Conservation (phyloP, 345 rosid genomes). For the Psidium guajava region DNA sequence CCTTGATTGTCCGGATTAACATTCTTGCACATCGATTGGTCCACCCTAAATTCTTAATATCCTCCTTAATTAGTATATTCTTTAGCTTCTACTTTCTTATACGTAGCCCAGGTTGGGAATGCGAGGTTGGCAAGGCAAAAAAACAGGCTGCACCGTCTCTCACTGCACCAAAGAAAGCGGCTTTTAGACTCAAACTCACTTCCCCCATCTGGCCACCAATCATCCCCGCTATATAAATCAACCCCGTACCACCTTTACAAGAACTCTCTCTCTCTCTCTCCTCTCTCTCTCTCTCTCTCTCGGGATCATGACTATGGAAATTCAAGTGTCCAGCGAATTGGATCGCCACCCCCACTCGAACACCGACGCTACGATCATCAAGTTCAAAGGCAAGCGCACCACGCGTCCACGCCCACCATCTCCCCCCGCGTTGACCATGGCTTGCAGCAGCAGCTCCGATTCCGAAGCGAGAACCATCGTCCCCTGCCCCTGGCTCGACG, state of each 20-base stretch:
- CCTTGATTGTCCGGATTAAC: rapidly evolving
- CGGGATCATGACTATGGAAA: constrained; percentile 14
- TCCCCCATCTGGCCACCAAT: neutral
- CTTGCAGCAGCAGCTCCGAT: constrained; percentile 11
- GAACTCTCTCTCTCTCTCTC: neutral
- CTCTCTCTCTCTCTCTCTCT: neutral
- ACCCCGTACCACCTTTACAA: neutral
- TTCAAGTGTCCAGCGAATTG: neutral
- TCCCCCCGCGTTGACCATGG: constrained; percentile 22
- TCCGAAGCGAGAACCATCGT: neutral
- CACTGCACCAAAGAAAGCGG: neutral
- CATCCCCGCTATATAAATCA: neutral
- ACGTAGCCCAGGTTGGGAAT: constrained; percentile 14
- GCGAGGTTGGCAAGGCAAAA: constrained; percentile 24
- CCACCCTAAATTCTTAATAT: neutral
- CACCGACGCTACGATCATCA: neutral
- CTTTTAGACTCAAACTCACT: constrained; percentile 5
- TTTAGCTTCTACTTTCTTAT: neutral
- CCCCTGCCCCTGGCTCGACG: neutral
- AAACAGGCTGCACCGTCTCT: neutral
- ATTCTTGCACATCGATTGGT: neutral
- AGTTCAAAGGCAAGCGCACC: constrained; percentile 54
- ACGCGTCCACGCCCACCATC: constrained; percentile 52
- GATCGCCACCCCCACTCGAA: neutral
- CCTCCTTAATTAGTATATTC: neutral